A percentile compares a stretch with the other conserved stretches of the same genome.
These are phyloP conservation scores for Alternaria arbusti DNA, from an alignment of 2,329 filamentous ascomycete genomes.

Conservation along the genomic window DNA sequence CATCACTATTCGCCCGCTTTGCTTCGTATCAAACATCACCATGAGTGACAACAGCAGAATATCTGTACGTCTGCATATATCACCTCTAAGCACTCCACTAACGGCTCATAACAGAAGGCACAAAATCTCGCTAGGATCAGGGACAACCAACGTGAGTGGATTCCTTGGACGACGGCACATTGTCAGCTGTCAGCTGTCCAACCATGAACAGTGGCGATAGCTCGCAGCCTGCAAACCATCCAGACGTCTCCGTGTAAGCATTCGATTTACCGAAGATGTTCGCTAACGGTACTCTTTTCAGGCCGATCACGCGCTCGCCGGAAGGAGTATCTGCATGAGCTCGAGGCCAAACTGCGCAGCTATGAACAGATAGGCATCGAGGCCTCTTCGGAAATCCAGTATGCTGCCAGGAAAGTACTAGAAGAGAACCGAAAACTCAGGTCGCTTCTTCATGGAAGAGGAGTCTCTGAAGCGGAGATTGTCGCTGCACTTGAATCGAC, in stretches of 20 bases:
- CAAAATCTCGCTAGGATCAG: conserved; percentile 67
- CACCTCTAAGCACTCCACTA: neutral
- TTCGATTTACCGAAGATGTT: neutral
- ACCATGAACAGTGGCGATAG: neutral
- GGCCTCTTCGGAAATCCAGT: conserved; percentile 74
- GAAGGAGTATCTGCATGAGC: conserved; percentile 74
- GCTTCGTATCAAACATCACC: conserved; percentile 16
- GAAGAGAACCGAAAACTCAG: conserved; percentile 73
- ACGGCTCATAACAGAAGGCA: conserved; percentile 34
- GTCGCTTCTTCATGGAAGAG: conserved; percentile 63
- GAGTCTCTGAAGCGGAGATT: conserved; percentile 64
- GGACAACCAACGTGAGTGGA: conserved; percentile 68
- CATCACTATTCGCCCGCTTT: conserved; percentile 11
- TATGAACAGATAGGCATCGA: conserved; percentile 71
- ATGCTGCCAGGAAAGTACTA: conserved; percentile 70
- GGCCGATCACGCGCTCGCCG: conserved; percentile 74
- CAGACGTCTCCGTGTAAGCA: neutral
- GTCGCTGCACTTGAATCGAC: conserved; percentile 32
- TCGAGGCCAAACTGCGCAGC: conserved; percentile 68
- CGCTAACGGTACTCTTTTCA: conserved; percentile 19
- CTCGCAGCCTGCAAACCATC: neutral
- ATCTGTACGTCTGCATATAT: conserved; percentile 21
- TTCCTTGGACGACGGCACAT: neutral
- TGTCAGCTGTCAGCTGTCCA: neutral
- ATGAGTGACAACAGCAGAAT: conserved; percentile 39